These are phyloP conservation scores for Avena eriantha DNA, from an alignment of 176 grass and related monocot genomes.

Conservation along the genomic window DNA sequence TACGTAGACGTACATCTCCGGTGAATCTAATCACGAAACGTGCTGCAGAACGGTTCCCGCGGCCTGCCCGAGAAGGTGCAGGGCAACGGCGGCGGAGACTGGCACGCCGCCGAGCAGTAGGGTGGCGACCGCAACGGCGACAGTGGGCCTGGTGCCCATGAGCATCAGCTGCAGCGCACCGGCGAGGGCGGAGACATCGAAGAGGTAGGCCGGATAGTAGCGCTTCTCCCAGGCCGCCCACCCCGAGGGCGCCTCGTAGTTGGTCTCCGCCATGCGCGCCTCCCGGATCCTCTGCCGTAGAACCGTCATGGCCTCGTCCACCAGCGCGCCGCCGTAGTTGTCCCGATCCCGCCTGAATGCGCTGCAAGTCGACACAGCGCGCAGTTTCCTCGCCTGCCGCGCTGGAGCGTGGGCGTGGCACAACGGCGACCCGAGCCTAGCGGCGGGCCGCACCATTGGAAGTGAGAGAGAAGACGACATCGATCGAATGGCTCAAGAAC, in stretches of 20 bases:
- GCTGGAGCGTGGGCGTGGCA: neutral
- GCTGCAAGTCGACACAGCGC: neutral
- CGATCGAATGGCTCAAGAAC: neutral
- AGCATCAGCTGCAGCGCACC: constrained; percentile 62
- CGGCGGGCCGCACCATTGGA: neutral
- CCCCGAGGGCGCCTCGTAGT: too few species aligned
- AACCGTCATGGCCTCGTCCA: constrained; percentile 73
- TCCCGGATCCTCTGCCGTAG: constrained; percentile 49
- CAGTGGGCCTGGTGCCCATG: constrained; percentile 58
- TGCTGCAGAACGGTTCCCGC: too few species aligned
- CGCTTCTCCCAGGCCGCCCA: constrained; percentile 84
- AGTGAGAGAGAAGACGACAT: constrained; percentile 21
- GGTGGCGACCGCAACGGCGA: constrained; percentile 39
- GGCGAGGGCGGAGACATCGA: constrained; percentile 25
- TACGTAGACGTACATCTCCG: too few species aligned
- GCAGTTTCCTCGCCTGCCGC: neutral
- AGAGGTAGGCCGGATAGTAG: constrained; percentile 46
- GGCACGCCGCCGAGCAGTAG: constrained; percentile 62
- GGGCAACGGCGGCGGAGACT: constrained; percentile 35
- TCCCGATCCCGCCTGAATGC: constrained; percentile 10
- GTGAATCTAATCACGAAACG: too few species aligned
- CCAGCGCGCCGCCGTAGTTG: constrained; percentile 52
- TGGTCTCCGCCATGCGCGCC: too few species aligned
- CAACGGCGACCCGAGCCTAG: neutral
- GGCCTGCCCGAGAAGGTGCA: constrained; percentile 39